Evolutionary conservation across 352 stramenopile genomes (phyloP), one percentile per base, ranked within the genome.

Genomic region (Globisporangium paddicum): DNA sequence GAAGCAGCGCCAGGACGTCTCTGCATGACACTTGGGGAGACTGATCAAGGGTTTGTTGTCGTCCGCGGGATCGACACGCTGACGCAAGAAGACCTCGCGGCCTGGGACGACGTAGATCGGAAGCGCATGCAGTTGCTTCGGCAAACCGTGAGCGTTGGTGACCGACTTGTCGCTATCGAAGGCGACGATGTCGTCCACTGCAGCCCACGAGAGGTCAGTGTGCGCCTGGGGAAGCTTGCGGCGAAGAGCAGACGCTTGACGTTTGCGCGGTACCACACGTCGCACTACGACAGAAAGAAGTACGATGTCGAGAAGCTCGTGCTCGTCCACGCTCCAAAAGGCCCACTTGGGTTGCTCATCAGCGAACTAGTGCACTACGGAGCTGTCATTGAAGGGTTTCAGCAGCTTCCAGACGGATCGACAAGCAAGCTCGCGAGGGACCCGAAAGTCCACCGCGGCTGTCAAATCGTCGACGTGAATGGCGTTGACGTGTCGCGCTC

Each of bases 281-380:
- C 60, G 14, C 37, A 52, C 5, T 69, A 65, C 53, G 38, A 64
- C 21, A 52, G 49, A 13, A 72, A 69, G 28, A 63, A 55, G 28
- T 82, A 69, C 47, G 79, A 89, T 40, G 61, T 84, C 2, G 79
- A 81, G 57, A 87, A 86, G 57, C 60, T 86, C 10, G 66, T 82
- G 41, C 64, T 75, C 11, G 58, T 74, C 28, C 58, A 68, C 1
- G 67, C 72, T n/a, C 68, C 72, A 0, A 63, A 49, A n/a, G 79
- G 79, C 3, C 77, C 76, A 0, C 60, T 89, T 3, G 79, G 76
- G 3, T 46, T 87, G 7, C 55, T 75, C 21, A 76, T 87, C 40
- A 75, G 72, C 34, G 69, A 86, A 23, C 49, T 41, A 32, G 60
- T 82, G 34, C 47, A 51, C 13, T 73, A 79, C 37, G 70, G 74